Conservation (phyloP, 2,329 filamentous ascomycete species). For the Exophiala spinifera region DNA sequence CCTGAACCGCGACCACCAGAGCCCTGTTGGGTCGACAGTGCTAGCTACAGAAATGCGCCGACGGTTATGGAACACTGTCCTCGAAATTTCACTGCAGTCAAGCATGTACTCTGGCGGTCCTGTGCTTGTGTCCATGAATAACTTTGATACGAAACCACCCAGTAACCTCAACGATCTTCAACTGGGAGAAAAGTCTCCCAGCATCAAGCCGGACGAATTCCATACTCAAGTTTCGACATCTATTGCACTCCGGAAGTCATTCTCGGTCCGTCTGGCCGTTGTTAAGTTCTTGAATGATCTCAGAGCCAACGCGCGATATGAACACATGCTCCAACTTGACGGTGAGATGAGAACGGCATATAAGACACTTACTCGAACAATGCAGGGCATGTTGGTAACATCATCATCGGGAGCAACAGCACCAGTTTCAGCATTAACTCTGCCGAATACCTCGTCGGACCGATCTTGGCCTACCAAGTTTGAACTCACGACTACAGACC, state of each 20-base stretch:
- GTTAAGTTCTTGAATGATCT: constrained; percentile 33
- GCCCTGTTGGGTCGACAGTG: constrained; percentile 29
- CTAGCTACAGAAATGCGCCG: constrained; percentile 30
- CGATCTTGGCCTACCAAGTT: constrained; percentile 1
- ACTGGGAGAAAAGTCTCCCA: constrained; percentile 27
- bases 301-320: constrained; percentile 25
- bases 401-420: too few species aligned
- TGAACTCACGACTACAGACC: constrained; percentile 28
- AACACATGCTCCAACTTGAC: constrained; percentile 34
- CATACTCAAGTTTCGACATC: constrained; percentile 38
- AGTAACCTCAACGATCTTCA: constrained; percentile 27
- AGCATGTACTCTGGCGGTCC: constrained; percentile 32
- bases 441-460: too few species aligned
- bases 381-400: constrained; percentile 6
- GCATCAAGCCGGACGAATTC: constrained; percentile 29
- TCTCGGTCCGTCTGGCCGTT: constrained; percentile 38
- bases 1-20: constrained; percentile 56
- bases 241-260: constrained; percentile 37
- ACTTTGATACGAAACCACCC: constrained; percentile 33
- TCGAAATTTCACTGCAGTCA: constrained; percentile 35
- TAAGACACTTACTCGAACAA: constrained; percentile 36
- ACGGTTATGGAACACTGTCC: constrained; percentile 36
- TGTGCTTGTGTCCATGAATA: constrained; percentile 31
- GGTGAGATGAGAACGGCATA: constrained; percentile 47
- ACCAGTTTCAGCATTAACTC: too few species aligned